Evolutionary conservation across 306 rosid genomes (phyloP).

Genomic region (Amphicarpaea edgeworthii): DNA sequence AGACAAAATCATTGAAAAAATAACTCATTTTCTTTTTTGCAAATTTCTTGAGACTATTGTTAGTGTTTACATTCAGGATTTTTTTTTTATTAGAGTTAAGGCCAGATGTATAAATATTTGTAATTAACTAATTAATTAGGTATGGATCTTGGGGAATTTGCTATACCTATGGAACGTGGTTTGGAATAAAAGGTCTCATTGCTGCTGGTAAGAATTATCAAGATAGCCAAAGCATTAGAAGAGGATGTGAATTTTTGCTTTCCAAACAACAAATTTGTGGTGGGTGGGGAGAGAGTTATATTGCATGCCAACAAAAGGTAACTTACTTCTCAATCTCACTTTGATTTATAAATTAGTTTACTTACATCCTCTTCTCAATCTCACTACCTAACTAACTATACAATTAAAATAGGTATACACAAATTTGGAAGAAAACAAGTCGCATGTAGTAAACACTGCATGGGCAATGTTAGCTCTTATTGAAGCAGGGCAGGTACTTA

Average conservation of each 20-base stretch:
- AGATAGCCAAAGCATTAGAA: conserved; percentile 56
- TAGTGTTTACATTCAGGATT: neutral
- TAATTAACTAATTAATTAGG: conserved; percentile 49
- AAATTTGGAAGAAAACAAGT: conserved; percentile 62
- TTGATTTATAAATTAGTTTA: neutral
- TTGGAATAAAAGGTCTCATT: conserved; percentile 71
- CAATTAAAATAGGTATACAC: conserved; percentile 61
- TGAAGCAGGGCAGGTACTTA: conserved; percentile 73
- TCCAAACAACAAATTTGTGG: conserved; percentile 68
- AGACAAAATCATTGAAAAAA: neutral
- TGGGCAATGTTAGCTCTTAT: conserved; percentile 84
- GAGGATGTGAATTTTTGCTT: conserved; percentile 68
- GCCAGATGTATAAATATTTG: too few relatives aligned
- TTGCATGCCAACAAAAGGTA: conserved; percentile 72
- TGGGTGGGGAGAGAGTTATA: conserved; percentile 87
- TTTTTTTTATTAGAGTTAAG: neutral
- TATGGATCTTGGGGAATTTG: conserved; percentile 87
- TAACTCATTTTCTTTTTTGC: neutral
- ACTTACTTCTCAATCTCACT: neutral
- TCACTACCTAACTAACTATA: conserved; percentile 1
- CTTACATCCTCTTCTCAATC: too few relatives aligned
- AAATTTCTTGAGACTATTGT: neutral
- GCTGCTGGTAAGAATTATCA: conserved; percentile 58
- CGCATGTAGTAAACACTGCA: conserved; percentile 70
- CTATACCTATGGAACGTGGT: conserved; percentile 83